Evolutionary conservation across 2,329 filamentous ascomycete species (phyloP).

Genomic region (Stagonosporopsis chrysanthemi): DNA sequence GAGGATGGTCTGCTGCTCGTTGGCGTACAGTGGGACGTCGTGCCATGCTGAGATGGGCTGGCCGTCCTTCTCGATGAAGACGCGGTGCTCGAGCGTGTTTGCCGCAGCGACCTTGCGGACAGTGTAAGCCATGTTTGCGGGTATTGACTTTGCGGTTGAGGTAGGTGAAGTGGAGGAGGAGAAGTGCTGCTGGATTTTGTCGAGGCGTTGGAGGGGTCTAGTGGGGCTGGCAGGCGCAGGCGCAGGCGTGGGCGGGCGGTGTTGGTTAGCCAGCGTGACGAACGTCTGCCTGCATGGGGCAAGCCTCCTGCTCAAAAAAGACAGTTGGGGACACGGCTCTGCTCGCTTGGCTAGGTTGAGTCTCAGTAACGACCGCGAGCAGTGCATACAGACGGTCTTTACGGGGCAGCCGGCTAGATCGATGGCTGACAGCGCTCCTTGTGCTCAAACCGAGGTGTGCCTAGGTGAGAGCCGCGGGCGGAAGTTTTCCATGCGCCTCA

Average conservation of each 20-base stretch:
- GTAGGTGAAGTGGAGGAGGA: slow-evolving; percentile 36
- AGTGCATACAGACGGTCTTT: slow-evolving; percentile 35
- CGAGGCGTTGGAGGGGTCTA: slow-evolving; percentile 47
- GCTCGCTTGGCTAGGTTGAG: slow-evolving; percentile 34
- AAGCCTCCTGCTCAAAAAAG: slow-evolving; percentile 33
- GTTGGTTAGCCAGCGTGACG: slow-evolving; percentile 51
- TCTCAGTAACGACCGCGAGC: slow-evolving; percentile 30
- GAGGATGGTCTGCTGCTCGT: slow-evolving; percentile 90
- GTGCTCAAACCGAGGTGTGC: slow-evolving; percentile 35
- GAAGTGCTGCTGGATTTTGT: slow-evolving; percentile 54
- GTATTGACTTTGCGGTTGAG: slow-evolving; percentile 31
- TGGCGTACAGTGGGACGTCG: slow-evolving; percentile 97
- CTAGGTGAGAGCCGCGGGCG: slow-evolving; percentile 23
- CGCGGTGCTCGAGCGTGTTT: slow-evolving; percentile 95
- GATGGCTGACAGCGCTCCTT: slow-evolving; percentile 19
- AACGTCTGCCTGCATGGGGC: slow-evolving; percentile 49
- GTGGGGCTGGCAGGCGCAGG: slow-evolving; percentile 47
- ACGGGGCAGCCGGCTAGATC: slow-evolving; percentile 25
- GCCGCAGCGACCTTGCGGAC: slow-evolving; percentile 87
- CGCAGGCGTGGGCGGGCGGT: slow-evolving; percentile 39
- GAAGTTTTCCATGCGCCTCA: slow-evolving; percentile 17
- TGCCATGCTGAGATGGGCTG: slow-evolving; percentile 94
- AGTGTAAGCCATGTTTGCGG: slow-evolving; percentile 69
- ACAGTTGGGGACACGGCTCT: slow-evolving; percentile 24
- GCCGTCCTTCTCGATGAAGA: slow-evolving; percentile 98